Evolutionary conservation across 345 rosid genomes (phyloP).

Genomic region (Populus euphratica): DNA sequence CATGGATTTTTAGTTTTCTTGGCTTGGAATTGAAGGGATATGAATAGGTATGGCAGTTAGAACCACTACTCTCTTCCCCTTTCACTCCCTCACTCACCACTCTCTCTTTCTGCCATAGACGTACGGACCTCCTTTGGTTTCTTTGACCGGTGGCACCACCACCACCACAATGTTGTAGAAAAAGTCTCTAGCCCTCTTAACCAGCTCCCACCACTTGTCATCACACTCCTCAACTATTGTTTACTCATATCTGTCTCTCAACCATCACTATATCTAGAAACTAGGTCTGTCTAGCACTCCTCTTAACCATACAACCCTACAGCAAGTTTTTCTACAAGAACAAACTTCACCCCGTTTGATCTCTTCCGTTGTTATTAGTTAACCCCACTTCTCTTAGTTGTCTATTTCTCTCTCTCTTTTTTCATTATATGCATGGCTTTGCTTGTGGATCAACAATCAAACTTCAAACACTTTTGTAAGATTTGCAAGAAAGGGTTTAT

Average conservation of each 20-base stretch:
- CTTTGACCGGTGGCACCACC: conserved; percentile 50
- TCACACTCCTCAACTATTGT: conserved; percentile 22
- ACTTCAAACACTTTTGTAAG: conserved; percentile 55
- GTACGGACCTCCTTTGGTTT: conserved; percentile 37
- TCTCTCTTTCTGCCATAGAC: conserved; percentile 9
- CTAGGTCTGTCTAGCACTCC: conserved; percentile 37
- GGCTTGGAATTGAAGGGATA: conserved; percentile 70
- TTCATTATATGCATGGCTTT: conserved; percentile 41
- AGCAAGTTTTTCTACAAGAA: conserved; percentile 49
- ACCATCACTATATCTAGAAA: conserved; percentile 52
- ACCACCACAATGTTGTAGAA: conserved; percentile 39
- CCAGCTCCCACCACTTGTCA: conserved; percentile 56
- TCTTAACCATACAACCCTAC: conserved; percentile 43
- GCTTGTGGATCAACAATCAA: conserved; percentile 45
- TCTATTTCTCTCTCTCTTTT: neutral
- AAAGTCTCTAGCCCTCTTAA: conserved; percentile 40
- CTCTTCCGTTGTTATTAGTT: conserved; percentile 14
- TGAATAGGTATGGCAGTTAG: conserved; percentile 54
- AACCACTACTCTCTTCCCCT: conserved; percentile 29
- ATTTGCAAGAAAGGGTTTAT: conserved; percentile 74
- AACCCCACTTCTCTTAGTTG: neutral
- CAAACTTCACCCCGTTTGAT: conserved; percentile 21
- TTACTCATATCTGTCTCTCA: conserved; percentile 14
- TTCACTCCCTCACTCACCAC: conserved; percentile 15
- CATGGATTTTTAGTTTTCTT: conserved; percentile 48